Evolutionary conservation across 1,284 basidiomycete genomes (phyloP), one percentile per base, ranked within the genome.

Genomic region (Fistulina hepatica): DNA sequence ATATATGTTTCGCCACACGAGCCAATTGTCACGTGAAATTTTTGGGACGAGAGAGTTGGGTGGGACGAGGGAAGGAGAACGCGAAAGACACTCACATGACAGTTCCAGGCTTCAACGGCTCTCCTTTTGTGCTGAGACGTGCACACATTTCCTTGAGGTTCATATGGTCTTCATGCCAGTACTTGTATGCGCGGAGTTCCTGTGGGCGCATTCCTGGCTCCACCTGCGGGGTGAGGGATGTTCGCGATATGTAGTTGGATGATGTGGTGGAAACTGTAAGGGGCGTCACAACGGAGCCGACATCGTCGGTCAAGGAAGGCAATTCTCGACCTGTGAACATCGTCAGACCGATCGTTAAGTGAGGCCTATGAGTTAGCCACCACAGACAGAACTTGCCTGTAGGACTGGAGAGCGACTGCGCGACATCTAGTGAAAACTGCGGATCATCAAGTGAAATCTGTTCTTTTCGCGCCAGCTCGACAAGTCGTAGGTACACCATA

Each of bases 11-110:
- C n/a, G n/a, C n/a, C n/a, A n/a, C n/a, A n/a, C n/a, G n/a, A n/a
- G n/a, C n/a, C n/a, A n/a, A n/a, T n/a, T n/a, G n/a, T n/a, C n/a
- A n/a, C n/a, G n/a, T n/a, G n/a, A n/a, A n/a, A n/a, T n/a, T n/a
- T n/a, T n/a, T n/a, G n/a, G n/a, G n/a, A n/a, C n/a, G n/a, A n/a
- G n/a, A n/a, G n/a, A n/a, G n/a, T n/a, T n/a, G n/a, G n/a, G n/a
- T n/a, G n/a, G n/a, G n/a, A n/a, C n/a, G n/a, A n/a, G n/a, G n/a
- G n/a, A n/a, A n/a, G n/a, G n/a, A n/a, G n/a, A n/a, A n/a, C n/a
- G n/a, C n/a, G n/a, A n/a, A n/a, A n/a, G n/a, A n/a, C 27, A 58
- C 69, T 45, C 43, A 77, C 74, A 79, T 76, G 15, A 76, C 73
- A 4, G 73, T 74, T 26, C 63, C 57, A 40, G 61, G 56, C 39